These are phyloP conservation scores for Wickerhamomyces strasburgensis DNA, from an alignment of 805 yeast genomes.

Conservation along the genomic window DNA sequence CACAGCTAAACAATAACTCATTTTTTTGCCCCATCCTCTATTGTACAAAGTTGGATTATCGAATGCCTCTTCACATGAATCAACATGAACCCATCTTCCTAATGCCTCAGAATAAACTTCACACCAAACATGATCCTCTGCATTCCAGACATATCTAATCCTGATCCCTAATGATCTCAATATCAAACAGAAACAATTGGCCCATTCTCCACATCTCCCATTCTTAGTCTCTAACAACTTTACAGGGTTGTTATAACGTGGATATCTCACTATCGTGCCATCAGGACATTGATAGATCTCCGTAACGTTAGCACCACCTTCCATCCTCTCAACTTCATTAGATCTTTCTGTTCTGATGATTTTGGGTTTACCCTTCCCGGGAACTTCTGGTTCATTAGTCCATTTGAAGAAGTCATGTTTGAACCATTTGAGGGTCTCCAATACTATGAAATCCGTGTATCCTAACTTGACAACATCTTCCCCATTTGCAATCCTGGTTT, in stretches of 20 bases:
- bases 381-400: slow-evolving; percentile 70
- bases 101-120: slow-evolving; percentile 66
- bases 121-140: slow-evolving; percentile 96
- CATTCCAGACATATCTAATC: slow-evolving; percentile 76
- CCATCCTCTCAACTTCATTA: slow-evolving; percentile 34
- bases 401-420: slow-evolving; percentile 77
- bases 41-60: slow-evolving; percentile 77
- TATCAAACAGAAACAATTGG: slow-evolving; percentile 70
- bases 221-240: slow-evolving; percentile 53
- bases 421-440: slow-evolving; percentile 61
- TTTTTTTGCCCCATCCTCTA: slow-evolving; percentile 87
- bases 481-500: slow-evolving; percentile 17
- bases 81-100: slow-evolving; percentile 81
- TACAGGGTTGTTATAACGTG: slow-evolving; percentile 68
- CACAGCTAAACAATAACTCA: slow-evolving; percentile 82
- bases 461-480: slow-evolving; percentile 26
- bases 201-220: slow-evolving; percentile 97
- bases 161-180: slow-evolving; percentile 61
- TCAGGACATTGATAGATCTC: slow-evolving; percentile 71
- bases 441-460: slow-evolving; percentile 53
- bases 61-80: slow-evolving; percentile 80
- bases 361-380: slow-evolving; percentile 31
- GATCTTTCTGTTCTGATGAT: slow-evolving; percentile 39
- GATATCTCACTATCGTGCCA: slow-evolving; percentile 47
- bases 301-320: slow-evolving; percentile 47